Conservation (phyloP, 495 filamentous ascomycete genomes). For the Podospora sp. region DNA sequence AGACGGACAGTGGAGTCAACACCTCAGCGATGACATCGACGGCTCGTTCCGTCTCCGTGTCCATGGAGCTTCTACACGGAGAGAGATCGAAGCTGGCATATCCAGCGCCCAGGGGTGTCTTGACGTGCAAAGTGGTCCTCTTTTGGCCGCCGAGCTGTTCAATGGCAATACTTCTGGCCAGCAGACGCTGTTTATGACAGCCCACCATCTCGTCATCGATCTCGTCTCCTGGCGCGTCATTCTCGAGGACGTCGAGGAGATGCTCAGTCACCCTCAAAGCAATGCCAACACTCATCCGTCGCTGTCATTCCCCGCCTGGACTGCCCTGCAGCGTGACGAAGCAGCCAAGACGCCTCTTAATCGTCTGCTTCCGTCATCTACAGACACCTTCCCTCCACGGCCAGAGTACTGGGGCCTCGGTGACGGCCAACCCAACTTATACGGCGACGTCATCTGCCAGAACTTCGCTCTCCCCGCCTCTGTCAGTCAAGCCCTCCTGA, state of each 20-base stretch:
- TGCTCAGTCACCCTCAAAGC: constrained; percentile 38
- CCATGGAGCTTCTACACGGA: constrained; percentile 5
- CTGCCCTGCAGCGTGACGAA: constrained; percentile 28
- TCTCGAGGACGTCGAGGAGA: constrained; percentile 59
- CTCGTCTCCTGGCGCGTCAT: constrained; percentile 66
- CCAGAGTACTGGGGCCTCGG: constrained; percentile 36
- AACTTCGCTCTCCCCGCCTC: constrained; percentile 26
- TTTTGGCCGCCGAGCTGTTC: constrained; percentile 38
- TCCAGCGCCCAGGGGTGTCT: constrained; percentile 35
- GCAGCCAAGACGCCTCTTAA: not conserved
- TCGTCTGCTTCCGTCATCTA: constrained; percentile 2
- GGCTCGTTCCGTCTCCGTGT: constrained; percentile 25
- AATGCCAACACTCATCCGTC: constrained; percentile 23
- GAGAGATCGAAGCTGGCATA: constrained; percentile 20
- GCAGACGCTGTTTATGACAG: constrained; percentile 55
- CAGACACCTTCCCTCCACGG: constrained; percentile 19
- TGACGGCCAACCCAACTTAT: constrained; percentile 31
- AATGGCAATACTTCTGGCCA: constrained; percentile 19
- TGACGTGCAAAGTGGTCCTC: constrained; percentile 35
- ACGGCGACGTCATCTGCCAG: constrained; percentile 27
- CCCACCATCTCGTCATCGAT: constrained; percentile 63
- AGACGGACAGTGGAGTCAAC: constrained; percentile 30
- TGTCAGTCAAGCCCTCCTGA: constrained; percentile 27
- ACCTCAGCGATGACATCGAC: constrained; percentile 20
- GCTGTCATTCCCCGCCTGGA: constrained; percentile 60